Evolutionary conservation across 2,329 filamentous ascomycete species (phyloP), one percentile per base, ranked within the genome.

Genomic region (Talaromyces sp.): DNA sequence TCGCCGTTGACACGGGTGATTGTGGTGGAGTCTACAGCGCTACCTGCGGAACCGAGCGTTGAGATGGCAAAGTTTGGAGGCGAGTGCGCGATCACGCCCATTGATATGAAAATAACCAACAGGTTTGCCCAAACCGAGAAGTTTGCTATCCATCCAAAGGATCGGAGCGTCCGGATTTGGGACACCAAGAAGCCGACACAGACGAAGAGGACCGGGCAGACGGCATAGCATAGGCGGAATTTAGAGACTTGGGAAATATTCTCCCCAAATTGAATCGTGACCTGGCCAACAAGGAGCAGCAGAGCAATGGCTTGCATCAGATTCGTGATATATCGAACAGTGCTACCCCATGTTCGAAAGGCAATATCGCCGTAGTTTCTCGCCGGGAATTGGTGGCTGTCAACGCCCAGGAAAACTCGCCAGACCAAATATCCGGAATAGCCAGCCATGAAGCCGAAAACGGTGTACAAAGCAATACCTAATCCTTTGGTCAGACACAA

Each of bases 51-150:
- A 3, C 68, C 68, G 10, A 72, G 61, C 1, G 63, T 67, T 2
- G 68, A 62, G 53, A 73, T 70, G 4, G 52, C 54, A 27, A 81
- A 84, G 65, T 84, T 83, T 0, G 83, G 84, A 1, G 75, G 72
- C 4, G 75, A 80, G 61, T 82, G 73, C 1, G 82, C 78, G 5
- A 79, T 78, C 4, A 81, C 80, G 25, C 79, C 82, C 80, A 86
- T 85, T 13, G 79, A 81, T 62, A 85, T 80, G 64, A 85, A 77
- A 56, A 86, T 81, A 64, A 82, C 77, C 39, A 82, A 66, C 25
- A 86, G 64, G 63, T 85, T 86, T 57, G 85, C 66, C 80, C 82
- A 86, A 10, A 86, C 79, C 1, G 82, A 79, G 17, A 80, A 66
- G 63, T 84, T 85, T 15, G 84, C 82, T 0, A 86, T 69, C 79